A percentile compares a stretch with the other conserved stretches of the same genome.
These are phyloP conservation scores for Sesbania bispinosa DNA, from an alignment of 306 rosid species.

Conservation along the genomic window DNA sequence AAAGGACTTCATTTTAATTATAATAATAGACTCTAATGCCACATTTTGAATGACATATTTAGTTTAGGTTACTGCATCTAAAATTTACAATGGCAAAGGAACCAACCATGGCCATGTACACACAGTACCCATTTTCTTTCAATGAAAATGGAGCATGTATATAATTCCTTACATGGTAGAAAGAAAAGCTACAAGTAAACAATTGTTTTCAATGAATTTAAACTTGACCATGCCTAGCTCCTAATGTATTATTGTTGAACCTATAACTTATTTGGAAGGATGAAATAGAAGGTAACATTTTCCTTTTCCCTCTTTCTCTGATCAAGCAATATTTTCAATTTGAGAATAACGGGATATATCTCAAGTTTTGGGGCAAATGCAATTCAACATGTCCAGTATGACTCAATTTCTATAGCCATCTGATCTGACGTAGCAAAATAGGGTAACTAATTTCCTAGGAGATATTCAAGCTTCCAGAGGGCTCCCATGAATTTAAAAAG, in stretches of 20 bases:
- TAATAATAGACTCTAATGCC: not conserved
- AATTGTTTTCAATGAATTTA: not conserved
- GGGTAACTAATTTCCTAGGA: not conserved
- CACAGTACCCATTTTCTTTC: too few species aligned
- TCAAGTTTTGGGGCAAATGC: not conserved
- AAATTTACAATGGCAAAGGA: not conserved
- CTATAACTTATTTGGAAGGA: not conserved
- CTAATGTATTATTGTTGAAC: not conserved
- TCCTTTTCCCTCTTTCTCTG: not conserved
- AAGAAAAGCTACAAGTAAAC: not conserved
- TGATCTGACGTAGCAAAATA: not conserved
- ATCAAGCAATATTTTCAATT: not conserved
- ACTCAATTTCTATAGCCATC: not conserved
- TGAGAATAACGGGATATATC: not conserved
- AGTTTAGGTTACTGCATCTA: not conserved
- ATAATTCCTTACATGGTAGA: not conserved
- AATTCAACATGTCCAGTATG: not conserved
- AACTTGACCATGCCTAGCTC: slow-evolving; percentile 2
- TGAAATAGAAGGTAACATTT: not conserved
- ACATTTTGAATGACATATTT: not conserved
- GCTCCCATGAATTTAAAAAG: not conserved
- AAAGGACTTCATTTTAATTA: not conserved
- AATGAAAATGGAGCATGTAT: too few species aligned
- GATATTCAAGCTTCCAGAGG: not conserved
- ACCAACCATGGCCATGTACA: not conserved